A percentile compares a stretch with the other conserved stretches of the same genome.
These are phyloP conservation scores for Silybum marianum DNA, from an alignment of 129 eudicot species.

Conservation along the genomic window DNA sequence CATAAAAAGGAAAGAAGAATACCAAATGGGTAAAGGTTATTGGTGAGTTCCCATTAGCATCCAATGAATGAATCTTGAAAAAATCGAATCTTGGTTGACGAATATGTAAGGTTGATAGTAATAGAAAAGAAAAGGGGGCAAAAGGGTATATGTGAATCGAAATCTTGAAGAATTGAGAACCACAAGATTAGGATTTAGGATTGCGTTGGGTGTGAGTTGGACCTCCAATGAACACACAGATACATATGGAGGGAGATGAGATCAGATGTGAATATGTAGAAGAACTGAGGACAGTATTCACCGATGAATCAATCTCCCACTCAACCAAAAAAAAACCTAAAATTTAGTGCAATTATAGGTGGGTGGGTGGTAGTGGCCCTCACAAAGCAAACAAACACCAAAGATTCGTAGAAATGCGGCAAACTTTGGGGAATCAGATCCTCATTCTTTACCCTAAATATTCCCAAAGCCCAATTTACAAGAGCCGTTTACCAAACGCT, in stretches of 20 bases:
- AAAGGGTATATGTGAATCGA: slow-evolving; percentile 23
- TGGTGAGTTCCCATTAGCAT: slow-evolving; percentile 16
- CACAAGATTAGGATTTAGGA: slow-evolving; percentile 42
- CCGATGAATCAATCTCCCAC: slow-evolving; percentile 11
- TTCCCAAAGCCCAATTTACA: not conserved
- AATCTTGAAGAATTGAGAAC: slow-evolving; percentile 38
- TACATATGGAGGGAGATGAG: slow-evolving; percentile 16
- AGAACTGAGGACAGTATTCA: slow-evolving; percentile 44
- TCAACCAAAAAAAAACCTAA: slow-evolving; percentile 9
- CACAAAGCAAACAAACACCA: slow-evolving; percentile 24
- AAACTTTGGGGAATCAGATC: slow-evolving; percentile 19
- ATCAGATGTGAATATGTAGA: slow-evolving; percentile 22
- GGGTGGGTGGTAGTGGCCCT: slow-evolving; percentile 17
- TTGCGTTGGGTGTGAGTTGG: slow-evolving; percentile 34
- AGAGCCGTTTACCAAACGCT: no score
- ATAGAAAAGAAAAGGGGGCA: slow-evolving; percentile 2
- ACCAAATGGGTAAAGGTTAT: slow-evolving; percentile 36
- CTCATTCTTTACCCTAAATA: not conserved
- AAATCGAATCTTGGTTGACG: slow-evolving; percentile 1
- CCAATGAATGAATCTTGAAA: slow-evolving; percentile 22
- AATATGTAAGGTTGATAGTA: not conserved
- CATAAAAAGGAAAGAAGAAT: not conserved
- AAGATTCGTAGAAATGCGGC: slow-evolving; percentile 27
- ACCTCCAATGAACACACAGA: not conserved
- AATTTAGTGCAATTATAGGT: slow-evolving; percentile 19